Percentiles rank a stretch among this genome's conserved stretches.
These are phyloP conservation scores for Talaromyces adpressus DNA, from an alignment of 495 filamentous ascomycete species.

Conservation along the genomic window DNA sequence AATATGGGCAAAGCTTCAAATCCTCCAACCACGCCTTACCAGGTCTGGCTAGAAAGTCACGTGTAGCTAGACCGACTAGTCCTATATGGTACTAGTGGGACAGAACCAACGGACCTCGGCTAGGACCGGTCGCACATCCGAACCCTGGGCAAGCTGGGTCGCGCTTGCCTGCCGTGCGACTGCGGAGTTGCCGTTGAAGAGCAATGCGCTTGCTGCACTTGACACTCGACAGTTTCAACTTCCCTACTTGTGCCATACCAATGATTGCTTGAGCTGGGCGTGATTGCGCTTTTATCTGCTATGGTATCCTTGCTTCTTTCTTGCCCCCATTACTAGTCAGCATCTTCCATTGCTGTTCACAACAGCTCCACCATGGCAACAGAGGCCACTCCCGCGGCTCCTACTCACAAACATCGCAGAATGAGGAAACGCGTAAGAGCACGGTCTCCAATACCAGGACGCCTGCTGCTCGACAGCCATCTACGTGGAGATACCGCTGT, in stretches of 20 bases:
- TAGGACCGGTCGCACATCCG: constrained; percentile 1
- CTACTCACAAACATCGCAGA: constrained; percentile 6
- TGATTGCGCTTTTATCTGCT: neutral
- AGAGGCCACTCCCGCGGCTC: neutral
- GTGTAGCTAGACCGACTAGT: neutral
- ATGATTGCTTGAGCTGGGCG: neutral
- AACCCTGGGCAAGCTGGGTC: neutral
- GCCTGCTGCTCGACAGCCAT: constrained; percentile 70
- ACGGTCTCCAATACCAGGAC: constrained; percentile 46
- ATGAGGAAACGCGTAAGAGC: neutral
- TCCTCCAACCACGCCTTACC: neutral
- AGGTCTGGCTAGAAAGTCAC: neutral
- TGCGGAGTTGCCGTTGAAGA: neutral
- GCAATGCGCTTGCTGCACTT: neutral
- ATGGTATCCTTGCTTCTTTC: neutral
- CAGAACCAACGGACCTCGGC: neutral
- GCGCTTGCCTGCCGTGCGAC: neutral
- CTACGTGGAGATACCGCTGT: constrained; percentile 83
- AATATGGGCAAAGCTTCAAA: neutral
- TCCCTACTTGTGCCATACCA: neutral
- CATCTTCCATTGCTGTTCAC: neutral
- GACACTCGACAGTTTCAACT: neutral
- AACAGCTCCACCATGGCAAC: neutral
- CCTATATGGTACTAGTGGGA: neutral
- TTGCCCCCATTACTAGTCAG: neutral